Conservation (phyloP, 1,284 basidiomycete genomes). For the Abortiporus biennis region DNA sequence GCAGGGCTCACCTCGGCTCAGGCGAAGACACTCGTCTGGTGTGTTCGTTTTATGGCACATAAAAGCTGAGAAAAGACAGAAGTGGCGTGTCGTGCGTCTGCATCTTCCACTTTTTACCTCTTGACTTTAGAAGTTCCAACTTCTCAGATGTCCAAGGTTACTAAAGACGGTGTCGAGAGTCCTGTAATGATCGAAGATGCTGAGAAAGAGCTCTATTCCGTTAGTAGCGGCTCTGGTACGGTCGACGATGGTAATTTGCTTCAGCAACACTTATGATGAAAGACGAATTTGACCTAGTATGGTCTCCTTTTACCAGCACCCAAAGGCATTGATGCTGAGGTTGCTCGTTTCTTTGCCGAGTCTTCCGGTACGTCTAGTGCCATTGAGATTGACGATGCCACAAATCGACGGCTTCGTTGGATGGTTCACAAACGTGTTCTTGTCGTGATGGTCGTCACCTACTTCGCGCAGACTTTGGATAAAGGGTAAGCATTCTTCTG, state of each 20-base stretch:
- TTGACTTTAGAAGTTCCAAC: too few relatives aligned
- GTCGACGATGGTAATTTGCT: conserved; percentile 8
- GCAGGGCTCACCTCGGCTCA: too few relatives aligned
- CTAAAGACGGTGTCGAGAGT: conserved; percentile 14
- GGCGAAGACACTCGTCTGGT: too few relatives aligned
- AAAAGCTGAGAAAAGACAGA: too few relatives aligned
- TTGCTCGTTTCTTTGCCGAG: conserved; percentile 40
- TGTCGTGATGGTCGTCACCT: conserved; percentile 49
- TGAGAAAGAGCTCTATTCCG: conserved; percentile 24
- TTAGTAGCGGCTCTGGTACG: conserved; percentile 13
- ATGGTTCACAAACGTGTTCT: conserved; percentile 48
- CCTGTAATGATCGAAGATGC: conserved; percentile 22
- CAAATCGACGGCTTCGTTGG: conserved; percentile 37
- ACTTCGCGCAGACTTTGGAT: conserved; percentile 45
- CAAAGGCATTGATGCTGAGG: conserved; percentile 42
- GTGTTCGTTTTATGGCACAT: too few relatives aligned
- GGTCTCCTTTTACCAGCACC: conserved; percentile 16
- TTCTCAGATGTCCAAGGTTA: too few relatives aligned
- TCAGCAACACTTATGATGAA: too few relatives aligned
- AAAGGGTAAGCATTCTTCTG: conserved; percentile 31
- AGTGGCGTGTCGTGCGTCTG: too few relatives aligned
- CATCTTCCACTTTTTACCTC: too few relatives aligned
- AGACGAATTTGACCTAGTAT: too few relatives aligned
- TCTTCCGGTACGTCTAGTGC: conserved; percentile 15
- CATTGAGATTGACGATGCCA: conserved; percentile 37